phyloP scores from a whole-genome alignment of 2,329 filamentous ascomycete genomes.

The Verticillium longisporum region DNA sequence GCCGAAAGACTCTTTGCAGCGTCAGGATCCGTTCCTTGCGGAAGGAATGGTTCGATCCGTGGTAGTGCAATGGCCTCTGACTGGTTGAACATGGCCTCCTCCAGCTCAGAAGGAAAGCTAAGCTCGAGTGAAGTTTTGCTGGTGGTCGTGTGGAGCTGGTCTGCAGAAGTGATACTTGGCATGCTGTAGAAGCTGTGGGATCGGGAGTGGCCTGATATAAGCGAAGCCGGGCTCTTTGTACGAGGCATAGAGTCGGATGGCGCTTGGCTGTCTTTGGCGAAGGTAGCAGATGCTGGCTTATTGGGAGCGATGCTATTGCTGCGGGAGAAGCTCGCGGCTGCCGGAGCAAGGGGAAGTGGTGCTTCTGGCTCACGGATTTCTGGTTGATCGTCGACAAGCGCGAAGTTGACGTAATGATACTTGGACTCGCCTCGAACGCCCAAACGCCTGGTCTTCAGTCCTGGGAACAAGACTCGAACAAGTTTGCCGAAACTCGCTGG shows the following conservation, averaged over 20 bases:
- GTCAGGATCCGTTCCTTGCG: slow-evolving; percentile 75
- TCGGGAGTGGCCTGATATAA: slow-evolving; percentile 18
- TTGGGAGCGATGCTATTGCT: slow-evolving; percentile 38
- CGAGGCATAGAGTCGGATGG: slow-evolving; percentile 8
- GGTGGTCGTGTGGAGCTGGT: slow-evolving; percentile 51
- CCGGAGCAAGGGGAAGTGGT: slow-evolving; percentile 39
- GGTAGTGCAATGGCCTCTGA: slow-evolving; percentile 74
- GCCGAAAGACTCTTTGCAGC: slow-evolving; percentile 80
- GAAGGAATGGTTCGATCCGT: slow-evolving; percentile 76
- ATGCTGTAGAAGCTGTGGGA: slow-evolving; percentile 53
- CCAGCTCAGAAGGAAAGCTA: slow-evolving; percentile 52
- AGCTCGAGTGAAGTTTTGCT: slow-evolving; percentile 54
- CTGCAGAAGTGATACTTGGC: slow-evolving; percentile 46
- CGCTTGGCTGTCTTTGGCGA: slow-evolving; percentile 20
- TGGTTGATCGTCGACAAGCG: slow-evolving; percentile 49
- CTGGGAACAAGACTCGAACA: slow-evolving; percentile 91
- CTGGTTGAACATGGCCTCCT: slow-evolving; percentile 47
- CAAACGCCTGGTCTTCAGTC: slow-evolving; percentile 83
- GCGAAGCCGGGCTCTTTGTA: slow-evolving; percentile 10
- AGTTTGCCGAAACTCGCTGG: slow-evolving; percentile 97
- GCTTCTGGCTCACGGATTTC: slow-evolving; percentile 37
- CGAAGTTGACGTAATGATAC: slow-evolving; percentile 83
- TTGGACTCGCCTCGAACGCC: slow-evolving; percentile 96
- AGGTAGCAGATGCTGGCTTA: neutral
- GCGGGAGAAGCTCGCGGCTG: slow-evolving; percentile 41